Evolutionary conservation across 805 yeast species (phyloP).

Genomic region (Yarrowia sp.): DNA sequence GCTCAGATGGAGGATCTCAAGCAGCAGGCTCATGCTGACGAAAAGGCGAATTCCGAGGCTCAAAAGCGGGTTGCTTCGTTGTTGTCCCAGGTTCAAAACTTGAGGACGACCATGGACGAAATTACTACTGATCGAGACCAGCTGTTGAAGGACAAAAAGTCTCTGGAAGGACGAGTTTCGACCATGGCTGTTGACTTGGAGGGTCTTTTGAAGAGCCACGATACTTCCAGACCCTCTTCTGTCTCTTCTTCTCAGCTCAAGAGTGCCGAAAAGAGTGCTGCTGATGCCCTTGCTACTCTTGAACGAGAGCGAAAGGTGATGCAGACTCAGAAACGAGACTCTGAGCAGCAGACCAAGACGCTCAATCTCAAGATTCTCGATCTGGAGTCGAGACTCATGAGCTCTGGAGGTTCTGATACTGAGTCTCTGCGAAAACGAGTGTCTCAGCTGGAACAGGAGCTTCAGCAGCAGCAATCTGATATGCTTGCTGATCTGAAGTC

Average conservation of each 20-base stretch:
- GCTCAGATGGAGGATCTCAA: slow-evolving; percentile 45
- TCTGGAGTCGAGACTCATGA: slow-evolving; percentile 31
- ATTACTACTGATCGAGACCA: slow-evolving; percentile 62
- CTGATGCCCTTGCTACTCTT: slow-evolving; percentile 13
- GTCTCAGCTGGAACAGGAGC: slow-evolving; percentile 33
- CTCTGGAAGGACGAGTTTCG: slow-evolving; percentile 47
- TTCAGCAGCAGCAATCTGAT: slow-evolving; percentile 30
- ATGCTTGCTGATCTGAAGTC: slow-evolving; percentile 32
- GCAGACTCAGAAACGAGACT: slow-evolving; percentile 23
- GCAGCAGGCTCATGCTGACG: slow-evolving; percentile 46
- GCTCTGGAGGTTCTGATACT: background rate
- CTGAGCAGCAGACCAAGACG: slow-evolving; percentile 40
- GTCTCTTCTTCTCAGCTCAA: background rate
- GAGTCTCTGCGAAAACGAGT: slow-evolving; percentile 26
- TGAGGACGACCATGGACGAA: slow-evolving; percentile 60
- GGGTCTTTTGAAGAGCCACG: slow-evolving; percentile 10
- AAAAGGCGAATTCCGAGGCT: slow-evolving; percentile 47
- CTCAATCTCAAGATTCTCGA: slow-evolving; percentile 34
- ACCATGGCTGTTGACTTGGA: slow-evolving; percentile 39
- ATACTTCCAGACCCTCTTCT: background rate
- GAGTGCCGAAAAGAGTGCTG: slow-evolving; percentile 1
- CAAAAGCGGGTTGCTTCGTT: slow-evolving; percentile 47
- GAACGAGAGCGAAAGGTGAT: slow-evolving; percentile 29
- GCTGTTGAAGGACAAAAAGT: slow-evolving; percentile 51
- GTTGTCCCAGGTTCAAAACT: slow-evolving; percentile 52